Evolutionary conservation across 345 rosid genomes (phyloP), one percentile per base, ranked within the genome.

Genomic region (Rubroshorea leprosula): DNA sequence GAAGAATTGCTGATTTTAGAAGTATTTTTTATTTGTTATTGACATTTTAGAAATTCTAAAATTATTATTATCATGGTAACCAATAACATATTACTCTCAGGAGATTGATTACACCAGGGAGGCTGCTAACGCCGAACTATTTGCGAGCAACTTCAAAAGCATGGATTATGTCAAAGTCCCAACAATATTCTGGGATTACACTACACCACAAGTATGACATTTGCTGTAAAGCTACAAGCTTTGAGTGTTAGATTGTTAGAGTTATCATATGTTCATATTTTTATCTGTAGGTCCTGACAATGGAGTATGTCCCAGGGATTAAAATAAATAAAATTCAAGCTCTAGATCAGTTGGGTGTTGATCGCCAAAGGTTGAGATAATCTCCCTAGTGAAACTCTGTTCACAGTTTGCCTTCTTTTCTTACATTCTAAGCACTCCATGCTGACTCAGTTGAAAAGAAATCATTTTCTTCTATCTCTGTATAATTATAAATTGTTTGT

Each of bases 291-390:
- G 69, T 89, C 70, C 72, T 93, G 75, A 85, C 97, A 51, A 93
- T 93, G 99, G 99, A 93, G 76, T 89, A 93, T 76, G 99, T 93
- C 63, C 99, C 99, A 6, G 99, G 99, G 64, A 93, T 93, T 64
- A 93, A 93, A 78, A 93, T 93, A 67, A 89, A 89, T 79, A 93
- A 81, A 64, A 85, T 79, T 72, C 74, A 85, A 73, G 95, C 96
- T 59, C 64, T 93, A 63, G 99, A 93, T 80, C 81, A 87, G 62
- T 62, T 93, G 61, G 97, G 99, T 29, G 86, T 93, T 76, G 99
- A 91, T 73, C 86, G 98, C 23, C 58, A 86, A 80, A 91, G 90
- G 98, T 91, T 61, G 58, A 44, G 68, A 65, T 61, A 25, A 66
- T 57, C 43, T 46, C 17, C 43, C 23, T 58, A 31, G 24, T 57